Conservation (phyloP, 2,329 filamentous ascomycete species). For the Aspergillus sergii region DNA sequence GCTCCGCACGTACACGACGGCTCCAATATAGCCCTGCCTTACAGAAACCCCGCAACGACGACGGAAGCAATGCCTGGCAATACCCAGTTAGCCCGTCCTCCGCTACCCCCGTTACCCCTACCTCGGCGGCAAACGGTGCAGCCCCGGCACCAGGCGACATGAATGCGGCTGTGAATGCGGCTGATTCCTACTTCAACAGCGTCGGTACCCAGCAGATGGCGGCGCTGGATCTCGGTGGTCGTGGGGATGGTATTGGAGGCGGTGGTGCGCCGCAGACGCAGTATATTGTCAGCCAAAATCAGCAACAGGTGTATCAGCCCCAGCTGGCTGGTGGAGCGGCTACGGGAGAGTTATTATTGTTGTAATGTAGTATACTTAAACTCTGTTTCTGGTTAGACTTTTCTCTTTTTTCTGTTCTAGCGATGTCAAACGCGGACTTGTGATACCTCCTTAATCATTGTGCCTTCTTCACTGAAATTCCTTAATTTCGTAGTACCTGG, state of each 20-base stretch:
- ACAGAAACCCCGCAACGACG: slow-evolving; percentile 65
- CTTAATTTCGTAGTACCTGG: neutral
- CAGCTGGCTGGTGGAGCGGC: slow-evolving; percentile 63
- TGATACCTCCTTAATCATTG: slow-evolving; percentile 14
- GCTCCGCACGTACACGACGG: slow-evolving; percentile 77
- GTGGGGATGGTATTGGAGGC: slow-evolving; percentile 67
- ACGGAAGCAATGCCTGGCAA: slow-evolving; percentile 32
- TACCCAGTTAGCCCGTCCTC: slow-evolving; percentile 39
- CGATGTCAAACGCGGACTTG: slow-evolving; percentile 12
- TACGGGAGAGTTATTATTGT: slow-evolving; percentile 72
- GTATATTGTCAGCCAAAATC: slow-evolving; percentile 79
- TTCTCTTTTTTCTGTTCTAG: slow-evolving; percentile 7
- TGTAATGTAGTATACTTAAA: slow-evolving; percentile 46
- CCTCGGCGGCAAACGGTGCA: slow-evolving; percentile 31
- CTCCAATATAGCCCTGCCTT: slow-evolving; percentile 83
- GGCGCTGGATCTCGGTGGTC: slow-evolving; percentile 67
- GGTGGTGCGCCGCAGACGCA: slow-evolving; percentile 53
- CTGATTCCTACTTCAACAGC: slow-evolving; percentile 85
- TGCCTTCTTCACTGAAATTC: neutral
- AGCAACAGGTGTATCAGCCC: slow-evolving; percentile 74
- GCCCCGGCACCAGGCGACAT: slow-evolving; percentile 53
- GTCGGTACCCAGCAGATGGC: slow-evolving; percentile 75
- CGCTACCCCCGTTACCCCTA: slow-evolving; percentile 33
- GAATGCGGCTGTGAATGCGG: slow-evolving; percentile 75
- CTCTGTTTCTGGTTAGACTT: slow-evolving; percentile 18